Evolutionary conservation across 768 basidiomycete genomes (phyloP).

Genomic region (Termitomyces titanicus): DNA sequence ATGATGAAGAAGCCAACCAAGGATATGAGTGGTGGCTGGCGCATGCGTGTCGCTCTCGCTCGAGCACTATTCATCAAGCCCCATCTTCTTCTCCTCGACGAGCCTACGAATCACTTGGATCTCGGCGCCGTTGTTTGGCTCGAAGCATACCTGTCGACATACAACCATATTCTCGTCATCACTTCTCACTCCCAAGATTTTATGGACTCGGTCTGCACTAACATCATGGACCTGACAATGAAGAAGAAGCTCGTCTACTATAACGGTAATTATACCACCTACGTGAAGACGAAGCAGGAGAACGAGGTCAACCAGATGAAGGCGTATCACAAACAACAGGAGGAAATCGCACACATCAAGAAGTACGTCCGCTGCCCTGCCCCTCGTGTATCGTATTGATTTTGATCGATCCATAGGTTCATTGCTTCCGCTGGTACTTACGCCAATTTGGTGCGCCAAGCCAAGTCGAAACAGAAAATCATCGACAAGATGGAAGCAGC

Average conservation of each 20-base stretch:
- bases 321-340: conserved; percentile 97
- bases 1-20: conserved; percentile 98
- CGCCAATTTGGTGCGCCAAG: conserved; percentile 97
- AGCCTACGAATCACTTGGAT: conserved; percentile 92
- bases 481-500: conserved; percentile 99
- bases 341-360: conserved; percentile 97
- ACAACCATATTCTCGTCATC: conserved; percentile 98
- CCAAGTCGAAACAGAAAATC: conserved; percentile 99
- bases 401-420: conserved; percentile 49
- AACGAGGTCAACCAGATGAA: conserved; percentile 99
- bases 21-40: conserved; percentile 99
- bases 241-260: conserved; percentile 95
- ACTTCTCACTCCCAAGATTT: conserved; percentile 99
- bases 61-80: conserved; percentile 96
- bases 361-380: conserved; percentile 51
- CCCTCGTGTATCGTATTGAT: not conserved
- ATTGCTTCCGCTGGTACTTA: conserved; percentile 99
- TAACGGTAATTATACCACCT: conserved; percentile 95
- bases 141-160: conserved; percentile 95
- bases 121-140: conserved; percentile 98
- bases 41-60: conserved; percentile 97
- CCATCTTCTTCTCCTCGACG: conserved; percentile 91
- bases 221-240: conserved; percentile 92
- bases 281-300: conserved; percentile 92
- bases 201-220: conserved; percentile 97